Base-by-base conservation (phyloP, 2,329 filamentous ascomycete genomes). In the Arthrobotrys conoides region DNA sequence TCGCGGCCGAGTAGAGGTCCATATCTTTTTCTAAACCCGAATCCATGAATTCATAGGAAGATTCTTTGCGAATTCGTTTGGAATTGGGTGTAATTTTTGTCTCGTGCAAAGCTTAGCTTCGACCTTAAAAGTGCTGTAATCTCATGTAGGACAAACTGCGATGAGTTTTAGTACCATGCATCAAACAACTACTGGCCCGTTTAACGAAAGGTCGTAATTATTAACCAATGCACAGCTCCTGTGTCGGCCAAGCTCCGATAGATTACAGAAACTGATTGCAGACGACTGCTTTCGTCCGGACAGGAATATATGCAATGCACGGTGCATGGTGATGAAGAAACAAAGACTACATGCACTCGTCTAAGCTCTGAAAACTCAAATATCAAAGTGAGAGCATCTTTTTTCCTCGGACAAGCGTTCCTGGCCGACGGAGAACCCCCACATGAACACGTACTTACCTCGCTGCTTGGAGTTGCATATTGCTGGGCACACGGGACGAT, bases 201-300 rank as follows among this genome's bases (percentile, higher is more conserved):
- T 16, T 36, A 10, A 36, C 14, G 2, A 55, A 6, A 14, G 8
- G n/a, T 27, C 16, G 12, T 12, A 55, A 36, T 30, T 24, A 44
- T 46, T 46, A 20, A 46, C 5, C 44, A 46, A 46, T 46, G 44
- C 44, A 46, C 48, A 27, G 22, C 10, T 44, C 33, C 53, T n/a
- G 69, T 44, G 49, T 64, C 51, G 51, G 61, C 57, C 51, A 73
- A 18, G 63, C 61, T 61, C 70, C 70, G 61, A 73, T 67, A 73
- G 70, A 38, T 59, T 27, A 38, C 44, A 55, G 10, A 61, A 27
- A n/a, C 36, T 5, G 44, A 1, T 6, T 20, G 33, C 41, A 27
- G n/a, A 67, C 70, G n/a, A 67, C 70, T 59, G 49, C 66, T 20
- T 72, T 72, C 59, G 38, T 61, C 70, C 30, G 20, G 70, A 67